A percentile compares a stretch with the other conserved stretches of the same genome.
These are phyloP conservation scores for Dipodascopsis tothii DNA, from an alignment of 805 yeast species.

Conservation along the genomic window DNA sequence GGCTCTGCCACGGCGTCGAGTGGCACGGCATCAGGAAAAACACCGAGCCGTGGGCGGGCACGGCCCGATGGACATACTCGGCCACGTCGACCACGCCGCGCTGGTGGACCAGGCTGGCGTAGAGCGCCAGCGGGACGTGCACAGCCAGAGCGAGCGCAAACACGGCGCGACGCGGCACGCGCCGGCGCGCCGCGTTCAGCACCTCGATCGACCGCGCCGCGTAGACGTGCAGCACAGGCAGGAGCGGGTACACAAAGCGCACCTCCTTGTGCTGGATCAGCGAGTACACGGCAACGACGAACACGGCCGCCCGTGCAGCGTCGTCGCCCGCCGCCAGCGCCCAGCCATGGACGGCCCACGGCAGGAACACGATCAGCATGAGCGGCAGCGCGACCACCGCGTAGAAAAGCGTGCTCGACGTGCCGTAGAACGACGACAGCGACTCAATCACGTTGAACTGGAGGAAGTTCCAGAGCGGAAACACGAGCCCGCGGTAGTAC, in stretches of 20 bases:
- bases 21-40: conserved; percentile 95
- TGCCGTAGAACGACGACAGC: conserved; percentile 76
- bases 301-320: conserved; percentile 30
- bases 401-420: conserved; percentile 79
- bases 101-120: conserved; percentile 68
- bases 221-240: conserved; percentile 59
- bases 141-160: conserved; percentile 26
- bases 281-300: conserved; percentile 54
- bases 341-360: conserved; percentile 48
- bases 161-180: not conserved
- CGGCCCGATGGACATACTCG: conserved; percentile 39
- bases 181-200: conserved; percentile 15
- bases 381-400: conserved; percentile 76
- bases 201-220: conserved; percentile 37
- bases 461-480: conserved; percentile 60
- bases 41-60: conserved; percentile 41
- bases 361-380: conserved; percentile 56
- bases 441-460: conserved; percentile 71
- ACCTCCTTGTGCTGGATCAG: conserved; percentile 78
- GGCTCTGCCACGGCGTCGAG: conserved; percentile 91
- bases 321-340: conserved; percentile 24
- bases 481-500: conserved; percentile 44
- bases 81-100: conserved; percentile 74
- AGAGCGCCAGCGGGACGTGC: conserved; percentile 40
- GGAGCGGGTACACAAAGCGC: conserved; percentile 76